Evolutionary conservation across 305 asterid genomes (phyloP), one percentile per base, ranked within the genome.

Genomic region (Caryopteris hybrid): DNA sequence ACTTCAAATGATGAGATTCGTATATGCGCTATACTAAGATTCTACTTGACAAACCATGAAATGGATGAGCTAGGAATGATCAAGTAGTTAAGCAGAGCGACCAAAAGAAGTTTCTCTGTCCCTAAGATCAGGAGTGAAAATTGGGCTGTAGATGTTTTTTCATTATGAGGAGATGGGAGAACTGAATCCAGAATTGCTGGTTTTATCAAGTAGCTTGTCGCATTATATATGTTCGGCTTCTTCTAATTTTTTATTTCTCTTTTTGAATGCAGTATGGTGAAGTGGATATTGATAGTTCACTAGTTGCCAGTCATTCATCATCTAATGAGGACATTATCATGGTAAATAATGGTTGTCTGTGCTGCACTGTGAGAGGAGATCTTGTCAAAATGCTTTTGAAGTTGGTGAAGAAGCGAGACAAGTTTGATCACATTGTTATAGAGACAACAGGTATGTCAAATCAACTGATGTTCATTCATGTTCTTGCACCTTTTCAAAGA

Each of bases 341-440:
- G 99, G 95, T 90, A 43, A 93, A 93, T 70, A 93, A 93, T 83
- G 99, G 99, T 11, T 93, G 99, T 74, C 78, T 93, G 12, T 93
- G 96, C 69, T 93, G 97, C 76, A 93, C 99, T 42, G 97, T 93
- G 27, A 89, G 92, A 60, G 99, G 99, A 74, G 99, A 93, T 77
- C 96, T 93, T 74, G 96, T 93, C 76, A 93, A 90, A 77, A 76
- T 90, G 97, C 94, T 90, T 58, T 68, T 93, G 95, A 89, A 93
- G 81, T 79, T 93, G 86, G 97, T 88, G 80, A 84, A 80, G 58
- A 90, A 74, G 77, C 72, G 89, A 36, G 91, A 88, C 85, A 90
- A 73, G 64, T 93, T 90, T 62, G 96, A 93, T 57, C 99, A 93
- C 74, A 90, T 93, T 61, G 94, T 90, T 68, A 93, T 93, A 59